Base-by-base conservation (phyloP, 306 rosid species). In the Rosa rugosa region DNA sequence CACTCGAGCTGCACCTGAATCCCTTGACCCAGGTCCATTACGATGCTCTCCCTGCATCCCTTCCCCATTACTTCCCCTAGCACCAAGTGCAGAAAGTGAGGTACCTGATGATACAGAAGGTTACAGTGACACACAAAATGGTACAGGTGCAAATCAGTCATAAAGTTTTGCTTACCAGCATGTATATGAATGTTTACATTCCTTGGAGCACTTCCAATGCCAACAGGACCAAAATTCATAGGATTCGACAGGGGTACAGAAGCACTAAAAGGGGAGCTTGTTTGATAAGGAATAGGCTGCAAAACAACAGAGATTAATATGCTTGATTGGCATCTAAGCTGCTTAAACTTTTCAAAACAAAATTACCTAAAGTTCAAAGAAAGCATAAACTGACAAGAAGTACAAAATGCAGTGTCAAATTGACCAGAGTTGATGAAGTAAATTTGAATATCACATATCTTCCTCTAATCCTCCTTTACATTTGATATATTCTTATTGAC, bases 221-320 rank as follows among this genome's bases (percentile, higher is more conserved):
- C 97, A 76, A 86, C 89, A 62, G 97, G 78, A 70, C 94, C 99
- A 59, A 92, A 81, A 69, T 87, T 64, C 69, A 82, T 41, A 67
- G 97, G 89, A 85, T 89, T 84, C 79, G 93, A 84, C 71, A 87
- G 82, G 84, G 94, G 90, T 80, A 72, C 85, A 80, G 96, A 86
- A 76, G 88, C 92, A 22, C 93, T 87, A 74, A 90, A 85, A 57
- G 90, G 90, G 79, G 99, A 84, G 81, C 85, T 91, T 47, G 98
- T 79, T 85, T 96, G 99, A 81, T 87, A 90, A 62, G 97, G 98
- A 75, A 93, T 82, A 57, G 99, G 99, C 99, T 96, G 93, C 87
- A 93, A 62, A 40, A 44, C 11, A 22, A 27, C n/a, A 42, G 27
- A 69, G n/a, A 22, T 76, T 20, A 45, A 40, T 1, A 34, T 27